Evolutionary conservation across 164 flowering plant genomes (phyloP).

Genomic region (Liriodendron chinense): DNA sequence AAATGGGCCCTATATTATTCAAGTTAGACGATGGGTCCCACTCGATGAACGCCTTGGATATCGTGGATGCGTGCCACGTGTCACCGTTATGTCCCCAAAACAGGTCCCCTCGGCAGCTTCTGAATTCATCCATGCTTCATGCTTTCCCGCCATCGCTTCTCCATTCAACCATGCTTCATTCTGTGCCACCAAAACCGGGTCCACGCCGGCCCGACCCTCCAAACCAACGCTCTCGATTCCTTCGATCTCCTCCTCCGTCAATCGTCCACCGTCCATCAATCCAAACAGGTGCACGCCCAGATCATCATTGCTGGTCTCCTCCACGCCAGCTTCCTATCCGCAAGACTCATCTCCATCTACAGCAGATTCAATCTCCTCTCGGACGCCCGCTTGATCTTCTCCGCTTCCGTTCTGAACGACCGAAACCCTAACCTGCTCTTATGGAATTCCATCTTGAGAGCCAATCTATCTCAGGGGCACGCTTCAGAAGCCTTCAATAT

Average conservation of each 20-base stretch:
- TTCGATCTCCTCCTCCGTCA: conserved; percentile 46
- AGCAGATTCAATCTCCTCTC: conserved; percentile 34
- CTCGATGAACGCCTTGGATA: no score
- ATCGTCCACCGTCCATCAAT: conserved; percentile 29
- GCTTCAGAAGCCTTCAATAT: conserved; percentile 35
- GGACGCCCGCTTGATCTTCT: conserved; percentile 50
- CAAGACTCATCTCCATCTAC: conserved; percentile 49
- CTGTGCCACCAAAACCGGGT: background rate
- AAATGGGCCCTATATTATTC: no score
- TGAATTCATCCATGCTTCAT: background rate
- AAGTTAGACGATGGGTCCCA: no score
- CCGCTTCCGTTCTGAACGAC: conserved; percentile 15
- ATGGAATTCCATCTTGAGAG: conserved; percentile 79
- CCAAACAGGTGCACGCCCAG: conserved; percentile 47
- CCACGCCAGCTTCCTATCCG: conserved; percentile 48
- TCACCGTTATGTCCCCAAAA: no score
- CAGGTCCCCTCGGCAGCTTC: no score
- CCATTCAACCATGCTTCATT: background rate
- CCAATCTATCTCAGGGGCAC: conserved; percentile 37
- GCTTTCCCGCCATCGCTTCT: background rate
- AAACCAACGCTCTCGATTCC: conserved; percentile 23
- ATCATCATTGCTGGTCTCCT: conserved; percentile 30
- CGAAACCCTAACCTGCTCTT: conserved; percentile 29
- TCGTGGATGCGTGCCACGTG: no score
- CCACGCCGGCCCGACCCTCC: conserved; percentile 2